Evolutionary conservation across 345 rosid species (phyloP).

Genomic region (Melaleuca alternifolia): DNA sequence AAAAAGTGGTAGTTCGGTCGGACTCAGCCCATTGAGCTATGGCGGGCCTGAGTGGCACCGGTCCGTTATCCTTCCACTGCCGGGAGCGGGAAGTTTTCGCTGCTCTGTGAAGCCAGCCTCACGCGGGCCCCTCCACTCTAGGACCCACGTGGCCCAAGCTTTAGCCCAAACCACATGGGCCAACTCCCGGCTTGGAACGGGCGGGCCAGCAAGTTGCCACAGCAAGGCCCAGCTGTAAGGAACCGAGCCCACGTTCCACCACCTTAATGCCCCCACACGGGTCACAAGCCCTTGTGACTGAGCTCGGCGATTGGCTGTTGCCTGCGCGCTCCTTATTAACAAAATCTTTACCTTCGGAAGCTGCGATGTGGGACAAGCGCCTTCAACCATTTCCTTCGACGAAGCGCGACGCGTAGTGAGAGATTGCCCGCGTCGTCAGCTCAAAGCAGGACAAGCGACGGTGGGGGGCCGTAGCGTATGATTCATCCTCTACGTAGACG

Average conservation of each 20-base stretch:
- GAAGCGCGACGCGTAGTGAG: not conserved
- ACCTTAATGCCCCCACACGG: conserved; percentile 5
- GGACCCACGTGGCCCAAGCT: not conserved
- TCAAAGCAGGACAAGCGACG: not conserved
- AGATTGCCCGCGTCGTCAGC: not conserved
- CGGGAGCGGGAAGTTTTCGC: conserved; percentile 24
- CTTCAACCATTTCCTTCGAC: not conserved
- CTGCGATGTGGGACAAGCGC: not conserved
- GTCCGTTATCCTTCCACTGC: conserved; percentile 31
- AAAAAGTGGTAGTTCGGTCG: not conserved
- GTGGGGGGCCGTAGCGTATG: not conserved
- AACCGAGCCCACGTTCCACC: not conserved
- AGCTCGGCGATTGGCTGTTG: not conserved
- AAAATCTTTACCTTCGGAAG: accelerated
- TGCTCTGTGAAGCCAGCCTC: conserved; percentile 38
- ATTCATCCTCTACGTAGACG: not conserved
- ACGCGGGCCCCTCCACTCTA: conserved; percentile 26
- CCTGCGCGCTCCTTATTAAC: accelerated
- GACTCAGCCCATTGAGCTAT: not conserved
- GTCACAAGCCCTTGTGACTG: conserved; percentile 9
- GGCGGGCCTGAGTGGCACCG: not conserved
- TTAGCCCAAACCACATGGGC: not conserved
- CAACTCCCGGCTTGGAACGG: conserved; percentile 24
- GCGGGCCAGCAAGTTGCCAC: not conserved
- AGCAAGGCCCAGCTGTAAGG: not conserved